A percentile compares a stretch with the other conserved stretches of the same genome.
phyloP scores from a whole-genome alignment of 169 alveolate genomes.

The Ichthyophthirius multifiliis region DNA sequence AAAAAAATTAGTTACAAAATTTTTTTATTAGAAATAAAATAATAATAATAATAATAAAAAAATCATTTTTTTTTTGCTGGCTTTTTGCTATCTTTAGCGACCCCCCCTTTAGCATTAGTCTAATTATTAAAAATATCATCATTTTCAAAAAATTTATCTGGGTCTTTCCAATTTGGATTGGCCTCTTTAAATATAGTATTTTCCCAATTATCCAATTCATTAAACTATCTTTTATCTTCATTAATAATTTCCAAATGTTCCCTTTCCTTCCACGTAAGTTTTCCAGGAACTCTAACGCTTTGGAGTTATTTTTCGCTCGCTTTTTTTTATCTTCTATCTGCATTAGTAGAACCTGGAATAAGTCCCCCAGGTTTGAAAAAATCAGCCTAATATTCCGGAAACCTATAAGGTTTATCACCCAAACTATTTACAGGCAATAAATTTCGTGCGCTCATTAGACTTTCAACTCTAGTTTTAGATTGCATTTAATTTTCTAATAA shows the following conservation, averaged over 20 bases:
- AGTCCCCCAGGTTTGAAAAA: conserved; percentile 34
- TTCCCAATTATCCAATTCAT: conserved; percentile 39
- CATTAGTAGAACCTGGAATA: conserved; percentile 25
- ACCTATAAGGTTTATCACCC: conserved; percentile 39
- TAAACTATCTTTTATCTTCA: conserved; percentile 24
- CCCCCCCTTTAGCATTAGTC: neutral
- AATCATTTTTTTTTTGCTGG: too few relatives aligned
- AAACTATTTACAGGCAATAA: neutral
- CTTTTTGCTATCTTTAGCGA: too few relatives aligned
- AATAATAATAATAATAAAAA: too few relatives aligned
- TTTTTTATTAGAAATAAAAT: too few relatives aligned
- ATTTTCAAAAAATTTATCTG: conserved; percentile 44
- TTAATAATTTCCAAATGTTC: conserved; percentile 5
- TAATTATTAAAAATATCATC: conserved; percentile 2
- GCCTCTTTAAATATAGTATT: conserved; percentile 28
- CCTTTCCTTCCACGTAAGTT: conserved; percentile 27
- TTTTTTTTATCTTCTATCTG: conserved; percentile 15
- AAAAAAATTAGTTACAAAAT: too few relatives aligned
- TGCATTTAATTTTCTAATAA: conserved; percentile 21
- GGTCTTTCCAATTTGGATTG: conserved; percentile 42
- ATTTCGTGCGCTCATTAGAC: conserved; percentile 21
- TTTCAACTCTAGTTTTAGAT: conserved; percentile 23
- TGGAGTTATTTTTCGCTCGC: neutral
- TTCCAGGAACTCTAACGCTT: neutral
- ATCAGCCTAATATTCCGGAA: conserved; percentile 32